phyloP scores from a whole-genome alignment of 1,284 basidiomycete species.

The Takashimella koratensis region DNA sequence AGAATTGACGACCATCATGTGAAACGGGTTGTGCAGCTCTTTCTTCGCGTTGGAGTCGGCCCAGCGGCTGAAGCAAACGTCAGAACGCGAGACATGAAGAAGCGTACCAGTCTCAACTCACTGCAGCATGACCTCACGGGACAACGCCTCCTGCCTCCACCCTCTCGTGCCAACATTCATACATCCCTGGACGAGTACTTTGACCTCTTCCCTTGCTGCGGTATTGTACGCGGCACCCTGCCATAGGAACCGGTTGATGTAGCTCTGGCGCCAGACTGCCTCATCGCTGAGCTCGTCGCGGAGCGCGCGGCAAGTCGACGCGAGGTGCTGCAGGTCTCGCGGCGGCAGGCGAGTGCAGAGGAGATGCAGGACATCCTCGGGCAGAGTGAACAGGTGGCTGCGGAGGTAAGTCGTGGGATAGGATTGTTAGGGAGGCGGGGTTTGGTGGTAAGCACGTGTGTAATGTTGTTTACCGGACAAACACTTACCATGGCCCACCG shows the following conservation, averaged over 20 bases:
- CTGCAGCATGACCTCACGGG: slow-evolving; percentile 44
- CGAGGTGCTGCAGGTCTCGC: slow-evolving; percentile 28
- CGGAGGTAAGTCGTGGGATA: not conserved
- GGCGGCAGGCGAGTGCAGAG: slow-evolving; percentile 39
- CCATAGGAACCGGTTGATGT: slow-evolving; percentile 40
- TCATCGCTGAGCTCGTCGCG: slow-evolving; percentile 32
- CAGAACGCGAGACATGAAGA: not conserved
- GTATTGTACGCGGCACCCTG: slow-evolving; percentile 20
- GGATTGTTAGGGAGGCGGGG: not conserved
- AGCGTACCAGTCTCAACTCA: slow-evolving; percentile 14
- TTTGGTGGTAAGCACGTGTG: not conserved
- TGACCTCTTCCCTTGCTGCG: slow-evolving; percentile 21
- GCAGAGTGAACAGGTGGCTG: slow-evolving; percentile 39
- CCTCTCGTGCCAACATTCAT: slow-evolving; percentile 13
- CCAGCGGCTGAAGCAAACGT: slow-evolving; percentile 34
- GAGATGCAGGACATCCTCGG: slow-evolving; percentile 37
- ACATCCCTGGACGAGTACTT: slow-evolving; percentile 22
- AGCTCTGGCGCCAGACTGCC: slow-evolving; percentile 41
- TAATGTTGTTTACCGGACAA: not conserved
- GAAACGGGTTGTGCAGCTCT: slow-evolving; percentile 32
- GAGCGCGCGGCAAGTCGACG: slow-evolving; percentile 31
- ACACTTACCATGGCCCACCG: not conserved
- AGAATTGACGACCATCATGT: slow-evolving; percentile 34
- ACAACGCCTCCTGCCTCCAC: slow-evolving; percentile 17
- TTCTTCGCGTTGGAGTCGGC: slow-evolving; percentile 29